A percentile compares a stretch with the other conserved stretches of the same genome.
phyloP scores from a whole-genome alignment of 164 flowering plant species.

The Nelumbo lutea region DNA sequence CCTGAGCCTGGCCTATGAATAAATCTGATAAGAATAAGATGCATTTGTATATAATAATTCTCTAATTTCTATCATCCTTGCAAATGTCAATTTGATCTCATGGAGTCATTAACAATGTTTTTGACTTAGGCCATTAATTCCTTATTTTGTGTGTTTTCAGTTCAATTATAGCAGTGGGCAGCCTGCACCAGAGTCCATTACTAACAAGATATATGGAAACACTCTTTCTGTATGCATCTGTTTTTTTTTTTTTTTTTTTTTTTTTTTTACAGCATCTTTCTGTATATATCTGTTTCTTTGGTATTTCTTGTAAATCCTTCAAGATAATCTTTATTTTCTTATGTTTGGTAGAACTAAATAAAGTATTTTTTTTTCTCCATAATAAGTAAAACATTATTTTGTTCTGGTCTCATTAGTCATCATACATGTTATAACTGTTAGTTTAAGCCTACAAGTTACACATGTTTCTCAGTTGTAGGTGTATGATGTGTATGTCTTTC shows the following conservation, averaged over 20 bases:
- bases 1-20: no score
- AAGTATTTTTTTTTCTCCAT: no score
- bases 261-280: neutral
- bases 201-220: slow-evolving; percentile 97
- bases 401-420: no score
- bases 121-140: neutral
- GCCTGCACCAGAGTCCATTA: slow-evolving; percentile 97
- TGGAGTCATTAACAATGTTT: neutral
- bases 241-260: neutral
- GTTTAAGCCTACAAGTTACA: no score
- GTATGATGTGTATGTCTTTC: no score
- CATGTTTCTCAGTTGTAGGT: no score
- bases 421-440: no score
- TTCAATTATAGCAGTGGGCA: slow-evolving; percentile 98
- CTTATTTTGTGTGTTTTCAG: slow-evolving; percentile 32
- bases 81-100: slow-evolving; percentile 3
- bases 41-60: no score
- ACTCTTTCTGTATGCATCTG: slow-evolving; percentile 75
- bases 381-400: no score
- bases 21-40: neutral
- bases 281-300: neutral
- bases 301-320: no score
- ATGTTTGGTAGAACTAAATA: no score
- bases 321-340: no score
- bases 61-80: neutral